Evolutionary conservation across 257 asterid species (phyloP), one percentile per base, ranked within the genome.

Genomic region (Solanum ahanhuiri): DNA sequence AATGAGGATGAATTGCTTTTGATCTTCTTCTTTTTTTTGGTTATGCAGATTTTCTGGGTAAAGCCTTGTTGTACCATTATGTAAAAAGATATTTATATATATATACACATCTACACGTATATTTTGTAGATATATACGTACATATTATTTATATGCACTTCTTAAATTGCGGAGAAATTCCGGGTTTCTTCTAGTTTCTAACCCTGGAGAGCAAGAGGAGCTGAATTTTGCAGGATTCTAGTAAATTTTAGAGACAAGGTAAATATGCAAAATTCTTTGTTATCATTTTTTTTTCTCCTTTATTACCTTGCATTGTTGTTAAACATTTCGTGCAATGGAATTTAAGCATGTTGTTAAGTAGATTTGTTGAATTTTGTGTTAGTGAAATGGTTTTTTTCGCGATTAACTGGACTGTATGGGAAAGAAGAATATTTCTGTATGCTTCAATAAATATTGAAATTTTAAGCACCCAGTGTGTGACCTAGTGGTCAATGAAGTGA

Each of bases 151-250:
- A 81, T 30, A 81, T 17, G 84, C 23, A 30, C 66, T 48, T 48
- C 17, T 17, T 30, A 82, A 81, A 25, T 79, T 81, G 43, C 89
- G 86, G 77, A 28, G 85, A 69, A 87, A 72, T 84, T 60, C 6
- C 4, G 39, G 25, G 18, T 77, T 33, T 76, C 30, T n/a, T 48
- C 83, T 77, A 14, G 63, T 12, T 77, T 41, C 11, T 45, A 43
- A 41, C 39, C 63, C 39, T 43, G 66, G 39, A 43, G 64, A 43
- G 64, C 83, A 9, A 30, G 67, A 51, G 67, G 69, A 48, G 84
- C 84, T 48, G 43, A 81, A 18, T 48, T 81, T 81, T 20, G 84
- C 69, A 81, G 30, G 69, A 81, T 17, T 48, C 9, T 48, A 48
- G 57, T 11, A 81, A 48, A 5, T 17, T 48, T 18, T 48, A 39